phyloP scores from a whole-genome alignment of 225 moss, liverwort and hornwort species.

The Bryoerythrophyllum caledonicum region DNA sequence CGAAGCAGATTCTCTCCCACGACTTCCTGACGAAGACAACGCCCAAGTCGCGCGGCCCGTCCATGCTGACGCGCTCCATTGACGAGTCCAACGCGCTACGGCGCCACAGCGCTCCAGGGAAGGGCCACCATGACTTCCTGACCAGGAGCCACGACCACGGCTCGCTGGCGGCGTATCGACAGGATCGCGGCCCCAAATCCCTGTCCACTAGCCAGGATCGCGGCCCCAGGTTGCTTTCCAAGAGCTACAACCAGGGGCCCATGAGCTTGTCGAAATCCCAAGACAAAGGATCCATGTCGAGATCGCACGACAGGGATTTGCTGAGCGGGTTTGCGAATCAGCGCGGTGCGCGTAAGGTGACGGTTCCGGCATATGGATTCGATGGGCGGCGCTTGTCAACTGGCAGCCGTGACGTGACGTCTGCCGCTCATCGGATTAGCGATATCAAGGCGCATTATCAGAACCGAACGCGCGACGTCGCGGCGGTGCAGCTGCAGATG shows the following conservation, averaged over 20 bases:
- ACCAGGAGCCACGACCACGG: constrained; percentile 47
- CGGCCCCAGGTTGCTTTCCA: constrained; percentile 27
- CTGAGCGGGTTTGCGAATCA: constrained; percentile 17
- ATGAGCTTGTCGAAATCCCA: constrained; percentile 29
- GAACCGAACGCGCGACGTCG: constrained; percentile 32
- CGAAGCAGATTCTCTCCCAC: constrained; percentile 41
- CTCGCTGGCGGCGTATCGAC: constrained; percentile 14
- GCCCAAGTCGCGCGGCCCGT: constrained; percentile 39
- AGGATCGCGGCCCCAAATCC: constrained; percentile 14
- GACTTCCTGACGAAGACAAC: constrained; percentile 36
- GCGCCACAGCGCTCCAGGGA: constrained; percentile 37
- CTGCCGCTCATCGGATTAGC: constrained; percentile 18
- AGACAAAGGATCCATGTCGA: constrained; percentile 21
- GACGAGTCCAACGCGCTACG: constrained; percentile 25
- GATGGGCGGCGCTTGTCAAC: constrained; percentile 58
- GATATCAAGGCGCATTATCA: constrained; percentile 21
- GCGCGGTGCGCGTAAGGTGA: constrained; percentile 24
- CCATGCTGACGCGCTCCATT: constrained; percentile 40
- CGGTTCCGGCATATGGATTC: constrained; percentile 44
- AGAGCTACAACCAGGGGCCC: constrained; percentile 38
- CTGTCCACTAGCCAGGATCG: constrained; percentile 28
- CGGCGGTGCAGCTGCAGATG: constrained; percentile 34
- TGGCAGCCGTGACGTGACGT: constrained; percentile 36
- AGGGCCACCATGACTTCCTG: constrained; percentile 37
- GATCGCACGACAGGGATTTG: constrained; percentile 29